phyloP scores from a whole-genome alignment of 2,329 filamentous ascomycete species.

The Trichoderma oligosporum region DNA sequence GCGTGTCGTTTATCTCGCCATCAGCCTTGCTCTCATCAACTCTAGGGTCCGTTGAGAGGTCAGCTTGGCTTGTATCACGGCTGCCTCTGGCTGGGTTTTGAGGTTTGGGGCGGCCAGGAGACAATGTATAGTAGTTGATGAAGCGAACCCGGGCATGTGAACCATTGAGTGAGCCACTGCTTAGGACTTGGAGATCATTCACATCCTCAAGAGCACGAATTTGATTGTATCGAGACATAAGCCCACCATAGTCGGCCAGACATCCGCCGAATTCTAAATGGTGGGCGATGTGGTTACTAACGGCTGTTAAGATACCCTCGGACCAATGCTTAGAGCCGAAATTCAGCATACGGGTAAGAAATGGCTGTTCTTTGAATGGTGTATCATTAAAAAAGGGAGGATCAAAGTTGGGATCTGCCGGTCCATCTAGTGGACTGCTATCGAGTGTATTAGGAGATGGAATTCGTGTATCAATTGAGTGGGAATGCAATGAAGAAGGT shows the following conservation, averaged over 20 bases:
- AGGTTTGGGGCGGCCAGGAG: conserved; percentile 64
- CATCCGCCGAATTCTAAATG: conserved; percentile 81
- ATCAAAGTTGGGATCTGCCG: conserved; percentile 65
- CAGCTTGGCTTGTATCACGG: conserved; percentile 7
- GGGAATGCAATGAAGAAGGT: neutral
- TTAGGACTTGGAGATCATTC: conserved; percentile 46
- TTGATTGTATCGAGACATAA: conserved; percentile 66
- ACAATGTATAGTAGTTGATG: conserved; percentile 87
- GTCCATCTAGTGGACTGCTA: conserved; percentile 23
- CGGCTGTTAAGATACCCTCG: conserved; percentile 65
- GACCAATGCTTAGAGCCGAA: conserved; percentile 77
- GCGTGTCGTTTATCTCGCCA: neutral
- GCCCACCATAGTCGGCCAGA: conserved; percentile 68
- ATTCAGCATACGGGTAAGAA: conserved; percentile 64
- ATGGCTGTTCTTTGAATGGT: conserved; percentile 63
- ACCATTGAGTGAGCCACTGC: conserved; percentile 20
- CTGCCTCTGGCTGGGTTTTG: conserved; percentile 22
- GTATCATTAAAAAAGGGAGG: conserved; percentile 73
- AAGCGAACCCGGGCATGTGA: conserved; percentile 63
- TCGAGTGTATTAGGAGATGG: neutral
- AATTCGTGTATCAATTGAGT: conserved; percentile 20
- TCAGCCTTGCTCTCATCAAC: neutral
- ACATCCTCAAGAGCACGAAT: conserved; percentile 70
- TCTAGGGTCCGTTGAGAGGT: neutral
- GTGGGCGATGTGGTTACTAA: conserved; percentile 69